phyloP scores from a whole-genome alignment of 768 basidiomycete genomes.

The Kwoniella bestiolae region DNA sequence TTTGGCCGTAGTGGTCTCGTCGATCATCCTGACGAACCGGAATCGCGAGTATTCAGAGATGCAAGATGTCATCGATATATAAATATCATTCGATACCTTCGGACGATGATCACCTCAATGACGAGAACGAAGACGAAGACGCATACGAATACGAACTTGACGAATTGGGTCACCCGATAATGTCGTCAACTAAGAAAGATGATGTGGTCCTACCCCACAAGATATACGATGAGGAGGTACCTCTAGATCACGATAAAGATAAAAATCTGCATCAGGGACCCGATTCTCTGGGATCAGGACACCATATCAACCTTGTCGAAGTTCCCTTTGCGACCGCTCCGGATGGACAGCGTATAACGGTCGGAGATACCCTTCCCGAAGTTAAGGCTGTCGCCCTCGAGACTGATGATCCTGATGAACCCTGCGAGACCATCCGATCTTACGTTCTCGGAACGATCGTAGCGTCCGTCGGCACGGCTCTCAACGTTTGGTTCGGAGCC shows the following conservation, averaged over 20 bases:
- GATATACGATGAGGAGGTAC: conserved; percentile 3
- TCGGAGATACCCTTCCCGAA: conserved; percentile 12
- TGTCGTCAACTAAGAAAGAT: neutral
- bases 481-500: conserved; percentile 21
- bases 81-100: conserved; percentile 1
- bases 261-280: neutral
- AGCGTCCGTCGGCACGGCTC: conserved; percentile 7
- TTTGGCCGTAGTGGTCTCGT: neutral
- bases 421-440: conserved; percentile 18
- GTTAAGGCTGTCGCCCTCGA: conserved; percentile 20
- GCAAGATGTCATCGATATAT: neutral
- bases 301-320: neutral
- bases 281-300: neutral
- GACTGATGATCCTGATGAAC: conserved; percentile 17
- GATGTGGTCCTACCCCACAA: conserved; percentile 4
- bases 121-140: neutral
- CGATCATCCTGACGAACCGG: conserved; percentile 1
- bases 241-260: neutral
- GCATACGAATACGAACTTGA: neutral
- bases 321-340: conserved; percentile 2
- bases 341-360: neutral
- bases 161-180: neutral
- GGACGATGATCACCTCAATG: neutral
- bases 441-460: conserved; percentile 17
- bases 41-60: neutral